Evolutionary conservation across 139 green algal genomes (phyloP).

Genomic region (Tetradesmus lagerheimii): DNA sequence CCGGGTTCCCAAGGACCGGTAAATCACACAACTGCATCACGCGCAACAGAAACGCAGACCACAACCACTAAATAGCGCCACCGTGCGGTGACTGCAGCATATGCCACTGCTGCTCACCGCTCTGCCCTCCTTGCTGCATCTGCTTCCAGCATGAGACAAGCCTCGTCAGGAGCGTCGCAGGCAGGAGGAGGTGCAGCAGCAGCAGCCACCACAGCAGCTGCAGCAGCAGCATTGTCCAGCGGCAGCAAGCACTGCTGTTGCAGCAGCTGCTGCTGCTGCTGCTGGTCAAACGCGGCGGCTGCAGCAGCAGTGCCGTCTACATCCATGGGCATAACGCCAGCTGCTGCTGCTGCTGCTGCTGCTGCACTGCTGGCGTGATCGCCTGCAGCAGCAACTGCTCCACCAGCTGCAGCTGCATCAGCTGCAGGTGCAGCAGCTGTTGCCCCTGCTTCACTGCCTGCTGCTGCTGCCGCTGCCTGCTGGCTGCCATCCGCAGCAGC

Average conservation of each 20-base stretch:
- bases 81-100: background rate
- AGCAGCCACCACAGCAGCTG: background rate
- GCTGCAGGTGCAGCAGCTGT: background rate
- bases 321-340: background rate
- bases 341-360: background rate
- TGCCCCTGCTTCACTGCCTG: background rate
- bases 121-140: constrained; percentile 26
- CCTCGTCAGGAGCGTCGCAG: background rate
- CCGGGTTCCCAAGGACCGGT: too few relatives aligned
- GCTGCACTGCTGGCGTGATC: background rate
- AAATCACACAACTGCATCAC: background rate
- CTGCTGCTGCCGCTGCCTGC: background rate
- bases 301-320: background rate
- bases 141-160: background rate
- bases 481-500: background rate
- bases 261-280: background rate
- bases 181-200: background rate
- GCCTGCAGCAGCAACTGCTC: background rate
- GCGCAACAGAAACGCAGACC: background rate
- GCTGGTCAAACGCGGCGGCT: background rate
- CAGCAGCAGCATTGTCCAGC: background rate
- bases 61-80: too few relatives aligned
- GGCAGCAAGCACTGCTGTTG: background rate
- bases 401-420: background rate
- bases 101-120: background rate